Base-by-base conservation (phyloP, 1,284 basidiomycete species). In the Rhodotorula sp. region DNA sequence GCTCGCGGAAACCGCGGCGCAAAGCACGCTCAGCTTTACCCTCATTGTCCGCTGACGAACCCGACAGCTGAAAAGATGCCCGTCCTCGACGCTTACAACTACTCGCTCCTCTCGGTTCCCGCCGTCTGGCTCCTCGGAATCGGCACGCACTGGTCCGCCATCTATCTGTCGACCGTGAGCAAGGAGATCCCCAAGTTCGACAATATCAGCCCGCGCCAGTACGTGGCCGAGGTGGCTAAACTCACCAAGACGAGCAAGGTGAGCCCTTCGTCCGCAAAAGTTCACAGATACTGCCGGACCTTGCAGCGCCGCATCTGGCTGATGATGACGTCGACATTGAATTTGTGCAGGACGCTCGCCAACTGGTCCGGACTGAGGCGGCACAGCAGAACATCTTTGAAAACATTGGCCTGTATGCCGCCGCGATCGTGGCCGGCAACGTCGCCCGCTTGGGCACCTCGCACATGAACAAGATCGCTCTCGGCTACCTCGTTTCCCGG, bases 371-470 rank as follows among this genome's bases (percentile, higher is more conserved):
- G 8, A 59, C 61, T 4, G 71, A 72, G 55, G 59, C 65, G 0
- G 71, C 71, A 0, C 67, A 72, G 45, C 54, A 57, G 26, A 72
- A 72, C 62, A 37, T 49, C n/a, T 67, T 67, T 57, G 70, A 72
- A 12, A 45, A 67, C 29, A 20, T 59, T n/a, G 66, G 33, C 8
- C 53, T 64, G 6, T 64, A 42, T 33, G 65, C 69, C 3, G 60
- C 60, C 10, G 67, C 67, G n/a, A 53, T 69, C 42, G 59, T 66
- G 15, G 63, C 46, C 6, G 71, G 62, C 15, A 69, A 72, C 55
- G n/a, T 67, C 17, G 71, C 71, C 1, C 42, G 65, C 1, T 46
- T 72, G 17, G 67, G 67, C 3, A 14, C 30, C 44, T 20, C 6
- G 12, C 61, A 55, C 62, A 22, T 72, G 37, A 72, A 72, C 68